Evolutionary conservation across 2,329 filamentous ascomycete genomes (phyloP), one percentile per base, ranked within the genome.

Genomic region (Botrytis fabae): DNA sequence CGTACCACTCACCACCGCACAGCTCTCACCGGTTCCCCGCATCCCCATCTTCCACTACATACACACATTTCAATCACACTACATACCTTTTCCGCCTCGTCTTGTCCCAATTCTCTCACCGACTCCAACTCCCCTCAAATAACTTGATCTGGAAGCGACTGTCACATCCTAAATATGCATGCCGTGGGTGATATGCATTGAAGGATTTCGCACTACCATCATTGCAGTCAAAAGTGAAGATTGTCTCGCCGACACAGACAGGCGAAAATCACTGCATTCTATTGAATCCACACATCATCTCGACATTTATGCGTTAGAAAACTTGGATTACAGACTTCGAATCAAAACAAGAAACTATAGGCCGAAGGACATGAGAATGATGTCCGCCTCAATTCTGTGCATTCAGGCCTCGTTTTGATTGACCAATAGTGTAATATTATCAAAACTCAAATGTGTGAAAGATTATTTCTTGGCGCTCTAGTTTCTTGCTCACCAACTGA

Each of bases 311-410:
- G 51, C n/a, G 14, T 28, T 9, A 12, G 0, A 28, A 28, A 18
- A 2, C n/a, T 57, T 18, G n/a, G 0, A 18, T 9, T 0, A 28
- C 1, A 54, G n/a, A 54, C 28, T n/a, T 8, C n/a, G 1, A 18
- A 16, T 54, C 12, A 18, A 54, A 54, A 54, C 5, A 18, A 54
- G 51, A 18, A 16, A 54, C 18, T 0, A 2, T 18, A 18, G 0
- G 51, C 14, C 51, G n/a, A n/a, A 28, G n/a, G n/a, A 28, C 7
- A 28, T 8, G n/a, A 16, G 8, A 6, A 28, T 6, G 7, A 57
- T 28, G 1, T 3, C n/a, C n/a, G 51, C n/a, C 18, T 57, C n/a
- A 18, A 28, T 9, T 18, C 14, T 18, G 51, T 57, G 51, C n/a
- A 54, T 54, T 54, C 14, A 2, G 1, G 1, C 51, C 14, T 5